These are phyloP conservation scores for Penicillium sp. DNA, from an alignment of 2,329 filamentous ascomycete genomes.

Conservation along the genomic window DNA sequence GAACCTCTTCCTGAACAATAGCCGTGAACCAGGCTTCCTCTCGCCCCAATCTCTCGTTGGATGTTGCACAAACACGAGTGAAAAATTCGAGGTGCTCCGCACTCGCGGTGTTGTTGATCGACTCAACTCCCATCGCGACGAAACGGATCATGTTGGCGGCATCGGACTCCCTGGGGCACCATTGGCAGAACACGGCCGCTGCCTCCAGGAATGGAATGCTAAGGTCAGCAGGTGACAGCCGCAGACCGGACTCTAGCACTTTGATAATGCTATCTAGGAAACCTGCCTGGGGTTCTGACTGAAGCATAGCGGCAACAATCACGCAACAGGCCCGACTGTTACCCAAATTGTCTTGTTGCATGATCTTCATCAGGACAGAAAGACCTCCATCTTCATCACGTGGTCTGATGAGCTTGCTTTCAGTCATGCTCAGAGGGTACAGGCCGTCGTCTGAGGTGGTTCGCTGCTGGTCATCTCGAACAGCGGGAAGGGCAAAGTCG, in stretches of 20 bases:
- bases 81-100: constrained; percentile 50
- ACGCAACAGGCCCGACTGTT: constrained; percentile 49
- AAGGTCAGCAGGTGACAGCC: constrained; percentile 46
- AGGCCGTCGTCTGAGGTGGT: constrained; percentile 21
- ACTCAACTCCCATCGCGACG: constrained; percentile 45
- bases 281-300: constrained; percentile 50
- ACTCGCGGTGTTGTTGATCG: constrained; percentile 47
- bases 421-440: constrained; percentile 32
- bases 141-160: constrained; percentile 39
- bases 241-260: constrained; percentile 53
- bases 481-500: constrained; percentile 32
- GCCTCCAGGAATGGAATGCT: constrained; percentile 55
- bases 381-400: constrained; percentile 33
- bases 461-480: constrained; percentile 24
- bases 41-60: constrained; percentile 36
- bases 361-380: constrained; percentile 55
- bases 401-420: constrained; percentile 33
- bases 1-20: constrained; percentile 39
- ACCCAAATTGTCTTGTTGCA: constrained; percentile 52
- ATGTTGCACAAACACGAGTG: constrained; percentile 46
- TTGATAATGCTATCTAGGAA: constrained; percentile 45
- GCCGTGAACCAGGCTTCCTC: constrained; percentile 32
- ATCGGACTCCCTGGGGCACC: constrained; percentile 33
- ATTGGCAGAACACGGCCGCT: constrained; percentile 51
- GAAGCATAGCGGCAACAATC: constrained; percentile 56